A percentile compares a stretch with the other conserved stretches of the same genome.
These are phyloP conservation scores for Physaria fendleri DNA, from an alignment of 345 rosid species.

Conservation along the genomic window DNA sequence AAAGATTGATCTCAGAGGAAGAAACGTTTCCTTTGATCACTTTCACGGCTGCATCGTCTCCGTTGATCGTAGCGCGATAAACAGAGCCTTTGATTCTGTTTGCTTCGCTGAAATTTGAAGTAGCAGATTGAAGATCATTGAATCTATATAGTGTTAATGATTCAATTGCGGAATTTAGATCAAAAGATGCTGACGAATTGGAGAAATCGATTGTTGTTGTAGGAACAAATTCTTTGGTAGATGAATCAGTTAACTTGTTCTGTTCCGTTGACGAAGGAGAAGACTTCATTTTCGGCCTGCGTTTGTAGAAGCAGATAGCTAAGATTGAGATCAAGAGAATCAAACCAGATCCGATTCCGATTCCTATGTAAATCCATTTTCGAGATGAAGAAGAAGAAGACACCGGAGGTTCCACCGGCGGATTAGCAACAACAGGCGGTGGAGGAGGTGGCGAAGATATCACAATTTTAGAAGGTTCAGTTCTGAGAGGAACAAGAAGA, in stretches of 20 bases:
- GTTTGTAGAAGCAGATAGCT: slow-evolving; percentile 28
- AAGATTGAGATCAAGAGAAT: slow-evolving; percentile 31
- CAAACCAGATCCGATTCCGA: slow-evolving; percentile 45
- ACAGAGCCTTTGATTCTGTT: slow-evolving; percentile 63
- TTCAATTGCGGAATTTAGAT: slow-evolving; percentile 48
- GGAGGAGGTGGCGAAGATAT: background rate
- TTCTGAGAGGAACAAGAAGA: slow-evolving; percentile 55
- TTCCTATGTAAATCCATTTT: slow-evolving; percentile 54
- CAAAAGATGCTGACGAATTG: slow-evolving; percentile 23
- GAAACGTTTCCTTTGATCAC: slow-evolving; percentile 78
- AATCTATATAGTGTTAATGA: slow-evolving; percentile 57
- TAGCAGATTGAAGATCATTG: slow-evolving; percentile 52
- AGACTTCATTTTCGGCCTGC: slow-evolving; percentile 12
- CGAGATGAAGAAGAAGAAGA: slow-evolving; percentile 46
- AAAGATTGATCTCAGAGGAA: slow-evolving; percentile 54
- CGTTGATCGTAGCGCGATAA: slow-evolving; percentile 56
- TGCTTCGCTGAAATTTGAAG: slow-evolving; percentile 48
- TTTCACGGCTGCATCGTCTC: slow-evolving; percentile 73
- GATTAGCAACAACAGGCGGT: slow-evolving; percentile 27
- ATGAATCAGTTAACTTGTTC: slow-evolving; percentile 29
- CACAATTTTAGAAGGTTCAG: slow-evolving; percentile 36
- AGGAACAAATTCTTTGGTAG: slow-evolving; percentile 27
- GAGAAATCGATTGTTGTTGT: slow-evolving; percentile 30
- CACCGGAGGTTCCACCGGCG: slow-evolving; percentile 14
- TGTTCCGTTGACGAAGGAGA: slow-evolving; percentile 1